phyloP scores from a whole-genome alignment of 208 protist species.

The Trypanosoma caninum region DNA sequence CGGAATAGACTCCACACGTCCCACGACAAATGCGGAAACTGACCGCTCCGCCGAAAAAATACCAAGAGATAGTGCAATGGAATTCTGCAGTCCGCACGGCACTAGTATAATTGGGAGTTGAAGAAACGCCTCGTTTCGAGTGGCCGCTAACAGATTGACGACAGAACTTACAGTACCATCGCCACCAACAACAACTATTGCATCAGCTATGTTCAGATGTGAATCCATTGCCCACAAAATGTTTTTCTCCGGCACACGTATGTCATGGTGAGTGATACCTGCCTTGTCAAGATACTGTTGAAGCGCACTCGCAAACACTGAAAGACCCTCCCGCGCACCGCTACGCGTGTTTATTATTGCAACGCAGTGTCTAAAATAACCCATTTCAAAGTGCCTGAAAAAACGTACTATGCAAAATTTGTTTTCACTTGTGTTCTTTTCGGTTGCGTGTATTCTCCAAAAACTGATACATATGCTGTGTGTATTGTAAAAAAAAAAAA shows the following conservation, averaged over 20 bases:
- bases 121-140: slow-evolving; percentile 7
- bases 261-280: slow-evolving; percentile 65
- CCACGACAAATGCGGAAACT: slow-evolving; percentile 58
- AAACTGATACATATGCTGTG: not conserved
- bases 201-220: slow-evolving; percentile 30
- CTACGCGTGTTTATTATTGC: slow-evolving; percentile 72
- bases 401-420: not conserved
- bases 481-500: not conserved
- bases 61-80: slow-evolving; percentile 66
- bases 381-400: slow-evolving; percentile 24
- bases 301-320: slow-evolving; percentile 49
- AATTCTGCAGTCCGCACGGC: slow-evolving; percentile 76
- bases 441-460: too few species aligned
- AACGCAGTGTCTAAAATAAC: slow-evolving; percentile 43
- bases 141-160: slow-evolving; percentile 47
- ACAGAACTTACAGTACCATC: slow-evolving; percentile 77
- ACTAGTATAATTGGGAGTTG: slow-evolving; percentile 52
- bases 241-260: slow-evolving; percentile 41
- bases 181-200: slow-evolving; percentile 60
- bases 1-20: slow-evolving; percentile 45
- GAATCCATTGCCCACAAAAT: slow-evolving; percentile 26
- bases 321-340: slow-evolving; percentile 38
- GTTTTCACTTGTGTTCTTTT: not conserved
- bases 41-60: slow-evolving; percentile 55
- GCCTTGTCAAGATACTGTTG: slow-evolving; percentile 60